Conservation (phyloP, 805 yeast genomes). For the Candida coquimbonensis region DNA sequence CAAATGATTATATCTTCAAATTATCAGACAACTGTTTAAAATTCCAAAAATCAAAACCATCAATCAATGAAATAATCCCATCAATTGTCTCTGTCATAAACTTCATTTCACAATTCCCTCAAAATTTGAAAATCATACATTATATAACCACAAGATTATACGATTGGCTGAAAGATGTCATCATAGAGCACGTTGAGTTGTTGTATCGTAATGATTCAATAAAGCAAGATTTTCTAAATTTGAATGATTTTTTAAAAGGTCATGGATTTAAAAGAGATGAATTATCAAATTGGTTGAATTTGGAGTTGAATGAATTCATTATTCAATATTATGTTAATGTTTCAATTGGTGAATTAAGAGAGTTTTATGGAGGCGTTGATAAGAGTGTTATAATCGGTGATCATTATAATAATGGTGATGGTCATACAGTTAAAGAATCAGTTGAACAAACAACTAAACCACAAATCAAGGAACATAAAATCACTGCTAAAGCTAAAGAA, state of each 20-base stretch:
- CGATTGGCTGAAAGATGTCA: slow-evolving; percentile 16
- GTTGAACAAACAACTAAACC: not conserved
- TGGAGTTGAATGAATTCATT: slow-evolving; percentile 15
- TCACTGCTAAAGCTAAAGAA: not conserved
- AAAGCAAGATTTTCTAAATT: slow-evolving; percentile 9
- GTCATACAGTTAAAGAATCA: not conserved
- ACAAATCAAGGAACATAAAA: not conserved
- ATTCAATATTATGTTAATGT: slow-evolving; percentile 16
- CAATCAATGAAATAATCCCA: slow-evolving; percentile 1
- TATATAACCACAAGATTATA: slow-evolving; percentile 18
- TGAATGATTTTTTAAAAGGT: slow-evolving; percentile 12
- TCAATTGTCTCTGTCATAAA: slow-evolving; percentile 15
- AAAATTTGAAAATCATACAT: slow-evolving; percentile 8
- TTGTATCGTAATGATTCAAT: slow-evolving; percentile 8
- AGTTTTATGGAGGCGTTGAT: slow-evolving; percentile 5
- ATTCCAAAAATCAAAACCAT: not conserved
- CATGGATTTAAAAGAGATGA: slow-evolving; percentile 15
- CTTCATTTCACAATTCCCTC: slow-evolving; percentile 17
- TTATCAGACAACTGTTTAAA: slow-evolving; percentile 6
- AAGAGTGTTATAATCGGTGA: too few relatives aligned
- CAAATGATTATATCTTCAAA: not conserved
- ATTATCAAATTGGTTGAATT: slow-evolving; percentile 17
- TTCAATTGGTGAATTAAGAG: slow-evolving; percentile 16
- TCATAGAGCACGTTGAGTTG: slow-evolving; percentile 13
- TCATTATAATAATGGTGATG: not conserved